Percentiles rank a stretch among this genome's conserved stretches.
phyloP scores from a whole-genome alignment of 2,329 filamentous ascomycete species.

The Trichoderma gracile region DNA sequence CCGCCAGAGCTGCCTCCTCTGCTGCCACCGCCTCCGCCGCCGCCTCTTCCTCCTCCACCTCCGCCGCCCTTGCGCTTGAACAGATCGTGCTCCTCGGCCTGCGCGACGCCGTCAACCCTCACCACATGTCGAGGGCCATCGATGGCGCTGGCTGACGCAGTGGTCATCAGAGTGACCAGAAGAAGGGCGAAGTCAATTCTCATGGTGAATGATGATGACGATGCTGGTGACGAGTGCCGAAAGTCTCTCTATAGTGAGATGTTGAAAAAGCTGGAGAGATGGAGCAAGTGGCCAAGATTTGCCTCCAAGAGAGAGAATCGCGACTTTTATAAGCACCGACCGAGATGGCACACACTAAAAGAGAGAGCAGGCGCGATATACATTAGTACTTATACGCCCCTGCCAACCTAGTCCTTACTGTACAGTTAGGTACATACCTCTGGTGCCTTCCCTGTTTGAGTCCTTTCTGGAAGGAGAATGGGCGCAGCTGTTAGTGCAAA shows the following conservation, averaged over 20 bases:
- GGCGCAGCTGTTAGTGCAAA: too few relatives aligned
- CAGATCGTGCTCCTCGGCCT: slow-evolving; percentile 46
- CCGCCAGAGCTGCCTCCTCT: slow-evolving; percentile 27
- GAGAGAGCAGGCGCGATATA: not conserved
- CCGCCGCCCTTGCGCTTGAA: slow-evolving; percentile 64
- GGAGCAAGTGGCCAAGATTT: not conserved
- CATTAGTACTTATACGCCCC: not conserved
- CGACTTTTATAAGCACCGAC: not conserved
- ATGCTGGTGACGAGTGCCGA: not conserved
- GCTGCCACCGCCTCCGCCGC: slow-evolving; percentile 36
- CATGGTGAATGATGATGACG: slow-evolving; percentile 33
- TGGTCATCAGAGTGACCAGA: slow-evolving; percentile 35
- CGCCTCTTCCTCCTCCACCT: slow-evolving; percentile 51
- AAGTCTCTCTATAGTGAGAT: not conserved
- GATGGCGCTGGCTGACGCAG: slow-evolving; percentile 33
- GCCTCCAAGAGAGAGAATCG: not conserved
- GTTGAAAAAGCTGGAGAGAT: slow-evolving; percentile 3
- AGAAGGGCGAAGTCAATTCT: slow-evolving; percentile 37
- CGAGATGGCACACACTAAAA: not conserved
- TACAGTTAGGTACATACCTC: too few relatives aligned
- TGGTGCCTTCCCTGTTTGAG: too few relatives aligned
- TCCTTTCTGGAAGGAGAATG: too few relatives aligned
- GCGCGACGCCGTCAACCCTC: slow-evolving; percentile 31
- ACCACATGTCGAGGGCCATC: slow-evolving; percentile 32
- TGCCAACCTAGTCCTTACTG: too few relatives aligned